phyloP scores from a whole-genome alignment of 805 yeast species.

The Candida boleticola region DNA sequence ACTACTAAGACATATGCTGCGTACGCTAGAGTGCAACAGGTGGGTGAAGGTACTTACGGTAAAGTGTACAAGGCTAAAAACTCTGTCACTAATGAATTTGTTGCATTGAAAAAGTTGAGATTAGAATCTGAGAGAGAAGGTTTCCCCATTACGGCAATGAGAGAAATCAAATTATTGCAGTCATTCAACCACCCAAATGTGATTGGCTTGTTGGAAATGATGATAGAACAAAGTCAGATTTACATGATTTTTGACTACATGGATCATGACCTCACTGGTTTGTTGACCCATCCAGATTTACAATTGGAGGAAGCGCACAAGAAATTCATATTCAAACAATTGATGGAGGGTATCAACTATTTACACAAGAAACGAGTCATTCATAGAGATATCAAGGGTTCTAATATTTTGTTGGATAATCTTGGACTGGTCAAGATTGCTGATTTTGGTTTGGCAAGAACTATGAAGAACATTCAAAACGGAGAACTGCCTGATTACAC shows the following conservation, averaged over 20 bases:
- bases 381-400: slow-evolving; percentile 81
- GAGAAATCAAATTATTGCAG: slow-evolving; percentile 88
- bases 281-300: slow-evolving; percentile 73
- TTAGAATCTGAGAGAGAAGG: slow-evolving; percentile 91
- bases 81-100: slow-evolving; percentile 59
- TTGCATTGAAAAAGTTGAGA: slow-evolving; percentile 84
- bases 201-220: slow-evolving; percentile 81
- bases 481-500: slow-evolving; percentile 77
- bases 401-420: slow-evolving; percentile 66
- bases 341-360: slow-evolving; percentile 67
- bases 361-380: slow-evolving; percentile 66
- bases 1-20: slow-evolving; percentile 31
- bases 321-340: slow-evolving; percentile 63
- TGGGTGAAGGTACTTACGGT: slow-evolving; percentile 99
- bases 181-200: slow-evolving; percentile 72
- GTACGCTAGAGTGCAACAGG: slow-evolving; percentile 77
- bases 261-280: slow-evolving; percentile 90
- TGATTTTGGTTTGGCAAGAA: slow-evolving; percentile 80
- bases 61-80: slow-evolving; percentile 89
- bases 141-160: slow-evolving; percentile 90
- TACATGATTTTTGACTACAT: slow-evolving; percentile 92
- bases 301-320: slow-evolving; percentile 59
- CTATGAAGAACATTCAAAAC: slow-evolving; percentile 56
- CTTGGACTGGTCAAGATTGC: slow-evolving; percentile 68
- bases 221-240: slow-evolving; percentile 73